phyloP scores from a whole-genome alignment of 306 rosid genomes.

The Quercus dentata region DNA sequence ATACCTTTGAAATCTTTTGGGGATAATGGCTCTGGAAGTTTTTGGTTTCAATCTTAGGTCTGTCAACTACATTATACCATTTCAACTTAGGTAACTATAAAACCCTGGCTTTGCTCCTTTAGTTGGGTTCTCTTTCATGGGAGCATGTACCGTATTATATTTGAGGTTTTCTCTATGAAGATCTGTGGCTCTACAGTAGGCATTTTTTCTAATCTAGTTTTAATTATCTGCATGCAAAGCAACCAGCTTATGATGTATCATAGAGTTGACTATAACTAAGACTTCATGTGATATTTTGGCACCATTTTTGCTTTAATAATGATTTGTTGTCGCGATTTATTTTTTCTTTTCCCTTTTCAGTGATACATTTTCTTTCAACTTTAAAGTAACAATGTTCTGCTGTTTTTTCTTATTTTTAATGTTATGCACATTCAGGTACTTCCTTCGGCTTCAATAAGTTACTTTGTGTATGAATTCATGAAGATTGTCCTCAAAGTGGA shows the following conservation, averaged over 20 bases:
- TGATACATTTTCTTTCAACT: slow-evolving; percentile 14
- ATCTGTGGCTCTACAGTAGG: not conserved
- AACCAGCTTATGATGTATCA: slow-evolving; percentile 1
- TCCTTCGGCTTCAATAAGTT: slow-evolving; percentile 94
- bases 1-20: not conserved
- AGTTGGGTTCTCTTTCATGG: slow-evolving; percentile 3
- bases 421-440: slow-evolving; percentile 65
- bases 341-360: not conserved
- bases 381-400: not conserved
- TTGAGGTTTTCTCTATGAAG: not conserved
- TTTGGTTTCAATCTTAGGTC: not conserved
- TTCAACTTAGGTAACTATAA: not conserved
- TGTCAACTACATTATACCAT: slow-evolving; percentile 6
- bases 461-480: slow-evolving; percentile 94
- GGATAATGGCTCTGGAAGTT: not conserved
- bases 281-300: not conserved
- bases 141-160: not conserved
- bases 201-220: not conserved
- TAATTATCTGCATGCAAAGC: not conserved
- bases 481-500: slow-evolving; percentile 92
- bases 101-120: slow-evolving; percentile 12
- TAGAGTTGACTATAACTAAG: not conserved
- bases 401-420: not conserved
- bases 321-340: not conserved
- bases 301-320: not conserved